These are phyloP conservation scores for Plantago elongata DNA, from an alignment of 257 asterid species.

Conservation along the genomic window DNA sequence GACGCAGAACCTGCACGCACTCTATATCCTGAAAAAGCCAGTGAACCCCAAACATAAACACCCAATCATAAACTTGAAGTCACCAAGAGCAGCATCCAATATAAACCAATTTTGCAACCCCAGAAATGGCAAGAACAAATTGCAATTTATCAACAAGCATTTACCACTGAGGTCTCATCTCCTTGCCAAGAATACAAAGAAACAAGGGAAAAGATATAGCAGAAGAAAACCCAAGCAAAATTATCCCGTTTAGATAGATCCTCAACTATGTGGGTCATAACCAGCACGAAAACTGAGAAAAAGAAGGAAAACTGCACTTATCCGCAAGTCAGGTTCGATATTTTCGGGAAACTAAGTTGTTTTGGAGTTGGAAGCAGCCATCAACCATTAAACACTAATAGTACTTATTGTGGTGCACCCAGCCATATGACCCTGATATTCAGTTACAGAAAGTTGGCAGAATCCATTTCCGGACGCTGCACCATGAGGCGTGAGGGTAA, in stretches of 20 bases:
- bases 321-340: constrained; percentile 31
- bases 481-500: constrained; percentile 6
- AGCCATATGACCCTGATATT: constrained; percentile 21
- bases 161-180: constrained; percentile 42
- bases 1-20: constrained; percentile 74
- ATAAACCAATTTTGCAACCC: constrained; percentile 45
- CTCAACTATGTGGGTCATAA: constrained; percentile 22
- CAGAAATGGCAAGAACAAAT: constrained; percentile 36
- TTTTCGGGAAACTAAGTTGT: constrained; percentile 18
- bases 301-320: constrained; percentile 24
- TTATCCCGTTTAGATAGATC: constrained; percentile 27
- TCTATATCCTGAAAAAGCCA: constrained; percentile 88
- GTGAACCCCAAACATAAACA: constrained; percentile 56
- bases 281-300: constrained; percentile 25
- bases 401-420: constrained; percentile 21
- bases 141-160: constrained; percentile 37
- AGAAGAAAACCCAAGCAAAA: constrained; percentile 23
- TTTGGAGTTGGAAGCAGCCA: constrained; percentile 27
- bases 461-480: constrained; percentile 14
- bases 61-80: constrained; percentile 39
- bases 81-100: constrained; percentile 43
- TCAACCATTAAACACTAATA: constrained; percentile 20
- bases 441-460: constrained; percentile 16
- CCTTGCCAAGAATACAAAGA: constrained; percentile 38
- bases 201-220: constrained; percentile 23